phyloP scores from a whole-genome alignment of 495 filamentous ascomycete species.

The Thermochaetoides thermophila region DNA sequence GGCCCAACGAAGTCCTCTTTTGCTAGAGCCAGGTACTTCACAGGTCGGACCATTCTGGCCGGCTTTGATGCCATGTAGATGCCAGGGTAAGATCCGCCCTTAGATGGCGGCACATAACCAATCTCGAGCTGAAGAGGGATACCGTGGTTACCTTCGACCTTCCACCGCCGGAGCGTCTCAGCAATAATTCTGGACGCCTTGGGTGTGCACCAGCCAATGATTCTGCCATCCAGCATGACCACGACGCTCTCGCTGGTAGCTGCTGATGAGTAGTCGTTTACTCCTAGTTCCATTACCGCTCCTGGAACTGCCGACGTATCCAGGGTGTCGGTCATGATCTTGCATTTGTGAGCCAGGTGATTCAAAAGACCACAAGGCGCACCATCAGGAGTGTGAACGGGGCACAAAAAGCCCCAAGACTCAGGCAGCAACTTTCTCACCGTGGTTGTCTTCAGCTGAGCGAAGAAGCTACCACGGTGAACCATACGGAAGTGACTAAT shows the following conservation, averaged over 20 bases:
- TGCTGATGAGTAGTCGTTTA: constrained; percentile 53
- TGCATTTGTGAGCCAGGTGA: constrained; percentile 91
- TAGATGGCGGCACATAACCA: constrained; percentile 74
- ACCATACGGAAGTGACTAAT: constrained; percentile 99
- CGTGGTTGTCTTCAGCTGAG: constrained; percentile 90
- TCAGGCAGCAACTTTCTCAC: constrained; percentile 91
- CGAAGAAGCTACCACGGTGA: constrained; percentile 96
- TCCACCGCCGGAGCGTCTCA: constrained; percentile 82
- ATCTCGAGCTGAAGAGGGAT: constrained; percentile 82
- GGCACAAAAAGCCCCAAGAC: constrained; percentile 94
- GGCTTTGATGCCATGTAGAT: constrained; percentile 82
- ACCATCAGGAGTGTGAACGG: constrained; percentile 95
- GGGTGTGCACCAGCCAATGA: constrained; percentile 81
- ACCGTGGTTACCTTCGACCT: constrained; percentile 76
- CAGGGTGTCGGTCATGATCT: constrained; percentile 56
- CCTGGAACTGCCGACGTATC: constrained; percentile 59
- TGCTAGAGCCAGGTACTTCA: constrained; percentile 77
- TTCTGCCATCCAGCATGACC: constrained; percentile 76
- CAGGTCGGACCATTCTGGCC: constrained; percentile 76
- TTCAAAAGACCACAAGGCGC: constrained; percentile 87
- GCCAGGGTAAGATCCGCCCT: constrained; percentile 85
- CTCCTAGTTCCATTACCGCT: constrained; percentile 62
- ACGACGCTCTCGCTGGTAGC: constrained; percentile 66
- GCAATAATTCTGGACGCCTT: constrained; percentile 63
- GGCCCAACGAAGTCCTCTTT: constrained; percentile 79